phyloP scores from a whole-genome alignment of 2,329 filamentous ascomycete species.

The Zalaria obscura region DNA sequence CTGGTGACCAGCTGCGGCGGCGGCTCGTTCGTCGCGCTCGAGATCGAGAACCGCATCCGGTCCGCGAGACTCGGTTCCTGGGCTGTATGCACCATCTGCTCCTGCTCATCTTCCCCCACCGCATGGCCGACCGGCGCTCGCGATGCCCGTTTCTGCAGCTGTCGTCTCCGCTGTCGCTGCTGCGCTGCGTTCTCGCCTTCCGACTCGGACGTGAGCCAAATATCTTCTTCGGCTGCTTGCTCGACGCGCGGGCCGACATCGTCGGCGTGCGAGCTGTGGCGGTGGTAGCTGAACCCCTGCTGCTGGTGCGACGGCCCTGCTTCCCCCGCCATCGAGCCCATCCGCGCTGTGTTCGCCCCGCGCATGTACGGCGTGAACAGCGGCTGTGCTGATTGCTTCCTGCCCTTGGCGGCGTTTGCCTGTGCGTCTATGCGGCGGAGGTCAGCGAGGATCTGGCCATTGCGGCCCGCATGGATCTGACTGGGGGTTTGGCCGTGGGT shows the following conservation, averaged over 20 bases:
- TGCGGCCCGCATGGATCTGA: not conserved
- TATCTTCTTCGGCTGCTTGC: slow-evolving; percentile 11
- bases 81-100: too few species aligned
- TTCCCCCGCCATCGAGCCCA: not conserved
- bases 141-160: not conserved
- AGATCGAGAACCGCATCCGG: too few species aligned
- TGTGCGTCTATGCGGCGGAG: slow-evolving; percentile 5
- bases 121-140: too few species aligned
- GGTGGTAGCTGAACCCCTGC: not conserved
- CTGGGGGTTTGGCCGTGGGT: not conserved
- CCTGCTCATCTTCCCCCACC: too few species aligned
- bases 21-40: not conserved
- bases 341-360: not conserved
- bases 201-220: slow-evolving; percentile 17
- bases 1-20: not conserved
- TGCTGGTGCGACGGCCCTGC: too few species aligned
- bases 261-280: not conserved
- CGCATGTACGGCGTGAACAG: slow-evolving; percentile 1
- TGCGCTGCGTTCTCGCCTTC: slow-evolving; percentile 6
- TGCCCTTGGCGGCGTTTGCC: not conserved
- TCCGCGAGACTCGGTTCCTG: too few species aligned
- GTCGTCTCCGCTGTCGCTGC: not conserved
- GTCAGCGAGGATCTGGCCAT: slow-evolving; percentile 9
- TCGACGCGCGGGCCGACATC: not conserved
- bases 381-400: slow-evolving; percentile 1